Percentiles rank a stretch among this genome's conserved stretches.
phyloP scores from a whole-genome alignment of 192 early-diverging fungal genomes.

The Chytriomyces hyalinus region DNA sequence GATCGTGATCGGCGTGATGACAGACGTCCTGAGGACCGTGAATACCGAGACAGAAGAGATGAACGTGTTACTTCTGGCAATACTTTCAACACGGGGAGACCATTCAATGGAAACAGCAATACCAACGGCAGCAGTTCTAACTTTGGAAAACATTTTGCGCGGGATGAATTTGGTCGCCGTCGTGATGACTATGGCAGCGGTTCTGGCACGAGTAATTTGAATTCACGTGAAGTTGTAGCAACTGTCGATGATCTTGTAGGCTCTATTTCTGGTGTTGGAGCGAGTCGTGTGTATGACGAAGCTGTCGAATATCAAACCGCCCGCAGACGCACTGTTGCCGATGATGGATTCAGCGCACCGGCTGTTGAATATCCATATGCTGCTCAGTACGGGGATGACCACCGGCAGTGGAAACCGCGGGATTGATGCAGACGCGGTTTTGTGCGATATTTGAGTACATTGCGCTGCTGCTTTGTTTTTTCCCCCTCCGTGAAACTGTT shows the following conservation, averaged over 20 bases:
- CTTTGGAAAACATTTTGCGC: background rate
- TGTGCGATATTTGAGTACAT: no score
- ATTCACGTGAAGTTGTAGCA: background rate
- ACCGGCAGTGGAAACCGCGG: background rate
- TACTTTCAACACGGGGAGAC: background rate
- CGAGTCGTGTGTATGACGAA: slow-evolving; percentile 4
- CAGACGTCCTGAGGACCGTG: background rate
- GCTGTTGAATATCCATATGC: background rate
- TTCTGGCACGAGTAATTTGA: background rate
- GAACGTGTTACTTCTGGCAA: background rate
- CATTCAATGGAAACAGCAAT: background rate
- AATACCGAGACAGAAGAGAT: background rate
- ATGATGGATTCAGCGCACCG: background rate
- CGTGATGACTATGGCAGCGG: background rate
- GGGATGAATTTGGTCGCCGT: background rate
- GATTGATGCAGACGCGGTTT: background rate
- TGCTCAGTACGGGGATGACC: background rate
- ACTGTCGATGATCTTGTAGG: no score
- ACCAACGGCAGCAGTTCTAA: background rate
- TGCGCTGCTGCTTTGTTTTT: no score
- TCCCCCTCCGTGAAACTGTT: no score
- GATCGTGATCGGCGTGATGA: slow-evolving; percentile 1
- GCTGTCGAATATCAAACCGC: background rate
- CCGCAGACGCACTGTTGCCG: background rate
- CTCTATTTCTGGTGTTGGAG: background rate